phyloP scores from a whole-genome alignment of 768 basidiomycete species.

The Auriscalpium vulgare region DNA sequence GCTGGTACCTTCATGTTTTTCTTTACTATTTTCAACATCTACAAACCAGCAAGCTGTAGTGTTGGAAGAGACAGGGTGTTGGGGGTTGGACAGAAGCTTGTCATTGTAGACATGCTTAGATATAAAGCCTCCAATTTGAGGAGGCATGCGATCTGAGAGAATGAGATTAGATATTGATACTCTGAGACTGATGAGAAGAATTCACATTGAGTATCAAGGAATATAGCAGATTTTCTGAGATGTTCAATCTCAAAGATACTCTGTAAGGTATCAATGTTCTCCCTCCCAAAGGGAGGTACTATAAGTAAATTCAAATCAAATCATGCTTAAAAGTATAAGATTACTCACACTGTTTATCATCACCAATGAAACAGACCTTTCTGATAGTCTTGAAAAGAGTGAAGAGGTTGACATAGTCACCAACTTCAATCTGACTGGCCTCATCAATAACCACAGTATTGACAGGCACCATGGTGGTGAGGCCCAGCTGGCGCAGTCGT shows the following conservation, averaged over 20 bases:
- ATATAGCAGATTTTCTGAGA: slow-evolving; percentile 37
- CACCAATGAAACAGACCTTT: slow-evolving; percentile 34
- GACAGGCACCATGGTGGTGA: slow-evolving; percentile 22
- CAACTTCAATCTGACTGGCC: slow-evolving; percentile 22
- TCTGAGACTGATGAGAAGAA: too few species aligned
- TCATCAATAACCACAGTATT: slow-evolving; percentile 30
- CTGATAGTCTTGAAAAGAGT: slow-evolving; percentile 19
- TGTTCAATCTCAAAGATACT: slow-evolving; percentile 77
- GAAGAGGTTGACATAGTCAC: slow-evolving; percentile 24
- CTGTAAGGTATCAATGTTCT: slow-evolving; percentile 52
- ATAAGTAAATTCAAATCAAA: slow-evolving; percentile 1
- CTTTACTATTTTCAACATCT: slow-evolving; percentile 37
- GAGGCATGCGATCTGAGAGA: slow-evolving; percentile 71
- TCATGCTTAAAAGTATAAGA: not conserved
- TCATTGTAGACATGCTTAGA: slow-evolving; percentile 58
- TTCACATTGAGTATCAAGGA: slow-evolving; percentile 74
- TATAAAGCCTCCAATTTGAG: slow-evolving; percentile 68
- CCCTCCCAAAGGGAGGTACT: slow-evolving; percentile 81
- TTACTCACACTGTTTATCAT: slow-evolving; percentile 33
- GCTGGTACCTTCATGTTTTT: slow-evolving; percentile 29
- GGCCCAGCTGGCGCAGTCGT: slow-evolving; percentile 1
- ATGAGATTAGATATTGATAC: slow-evolving; percentile 1
- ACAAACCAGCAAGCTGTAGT: slow-evolving; percentile 57
- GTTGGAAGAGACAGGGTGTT: slow-evolving; percentile 40
- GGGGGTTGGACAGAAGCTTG: slow-evolving; percentile 44